Percentiles rank a stretch among this genome's conserved stretches.
These are phyloP conservation scores for Vigna radiata DNA, from an alignment of 306 rosid species.

Conservation along the genomic window DNA sequence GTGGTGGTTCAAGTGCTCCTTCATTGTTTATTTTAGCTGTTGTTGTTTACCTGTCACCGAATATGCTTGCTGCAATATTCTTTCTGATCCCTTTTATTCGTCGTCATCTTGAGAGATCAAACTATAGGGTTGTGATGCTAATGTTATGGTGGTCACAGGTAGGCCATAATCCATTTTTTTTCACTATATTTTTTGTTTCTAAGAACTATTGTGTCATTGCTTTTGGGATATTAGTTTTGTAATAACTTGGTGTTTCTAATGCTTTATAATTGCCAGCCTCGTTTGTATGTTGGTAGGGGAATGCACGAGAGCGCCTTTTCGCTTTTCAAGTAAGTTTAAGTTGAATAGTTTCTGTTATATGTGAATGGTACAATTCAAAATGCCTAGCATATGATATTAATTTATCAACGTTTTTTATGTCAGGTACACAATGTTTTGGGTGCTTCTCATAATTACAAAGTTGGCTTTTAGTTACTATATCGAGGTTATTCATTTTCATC, in stretches of 20 bases:
- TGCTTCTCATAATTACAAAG: constrained; percentile 85
- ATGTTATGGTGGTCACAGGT: constrained; percentile 99
- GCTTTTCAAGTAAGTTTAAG: constrained; percentile 73
- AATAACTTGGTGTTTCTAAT: constrained; percentile 43
- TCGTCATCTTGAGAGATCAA: constrained; percentile 90
- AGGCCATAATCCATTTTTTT: constrained; percentile 25
- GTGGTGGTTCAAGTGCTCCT: constrained; percentile 60
- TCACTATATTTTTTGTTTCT: background rate
- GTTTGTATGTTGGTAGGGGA: constrained; percentile 98
- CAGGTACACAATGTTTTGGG: constrained; percentile 98
- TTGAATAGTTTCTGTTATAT: constrained; percentile 28
- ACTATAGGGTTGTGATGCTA: constrained; percentile 84
- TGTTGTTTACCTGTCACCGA: constrained; percentile 90
- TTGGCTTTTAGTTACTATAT: constrained; percentile 97
- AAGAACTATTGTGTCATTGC: background rate
- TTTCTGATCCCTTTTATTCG: constrained; percentile 92
- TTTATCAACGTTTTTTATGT: constrained; percentile 37
- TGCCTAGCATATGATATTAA: constrained; percentile 41
- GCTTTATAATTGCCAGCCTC: constrained; percentile 74
- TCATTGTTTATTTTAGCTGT: constrained; percentile 94
- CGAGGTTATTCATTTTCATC: constrained; percentile 65
- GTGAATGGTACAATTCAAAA: constrained; percentile 9
- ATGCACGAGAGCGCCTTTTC: constrained; percentile 98
- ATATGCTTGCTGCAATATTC: constrained; percentile 84
- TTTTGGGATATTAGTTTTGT: constrained; percentile 25